These are phyloP conservation scores for Gossypium schwendimanii DNA, from an alignment of 441 rosid genomes.

Conservation along the genomic window DNA sequence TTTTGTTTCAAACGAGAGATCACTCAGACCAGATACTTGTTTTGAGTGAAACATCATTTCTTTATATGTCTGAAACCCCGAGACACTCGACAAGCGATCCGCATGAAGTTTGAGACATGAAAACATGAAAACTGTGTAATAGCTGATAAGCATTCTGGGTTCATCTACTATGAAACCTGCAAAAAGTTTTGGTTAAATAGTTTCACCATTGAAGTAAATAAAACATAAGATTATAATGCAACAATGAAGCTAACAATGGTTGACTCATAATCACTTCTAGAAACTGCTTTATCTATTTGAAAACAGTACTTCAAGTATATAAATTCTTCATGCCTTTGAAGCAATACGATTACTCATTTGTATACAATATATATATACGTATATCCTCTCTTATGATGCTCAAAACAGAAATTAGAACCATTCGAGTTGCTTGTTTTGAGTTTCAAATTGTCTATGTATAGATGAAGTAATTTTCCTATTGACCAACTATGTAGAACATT, in stretches of 20 bases:
- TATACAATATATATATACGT: not conserved
- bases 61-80: slow-evolving; percentile 44
- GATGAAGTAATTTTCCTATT: not conserved
- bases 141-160: slow-evolving; percentile 51
- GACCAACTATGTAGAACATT: not conserved
- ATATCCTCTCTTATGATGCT: slow-evolving; percentile 3
- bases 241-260: not conserved
- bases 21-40: slow-evolving; percentile 51
- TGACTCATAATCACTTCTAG: not conserved
- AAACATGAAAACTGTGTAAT: slow-evolving; percentile 53
- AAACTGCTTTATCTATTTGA: not conserved
- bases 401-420: not conserved
- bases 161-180: slow-evolving; percentile 64
- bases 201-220: not conserved
- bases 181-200: slow-evolving; percentile 13
- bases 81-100: slow-evolving; percentile 50
- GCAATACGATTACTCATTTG: not conserved
- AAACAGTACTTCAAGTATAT: not conserved
- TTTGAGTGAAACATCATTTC: slow-evolving; percentile 49
- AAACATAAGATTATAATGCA: not conserved
- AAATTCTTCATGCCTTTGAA: not conserved
- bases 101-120: slow-evolving; percentile 65
- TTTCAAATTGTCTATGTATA: not conserved
- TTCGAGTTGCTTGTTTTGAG: not conserved
- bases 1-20: slow-evolving; percentile 65